Conservation (phyloP, 345 rosid species). For the Populus tremula region DNA sequence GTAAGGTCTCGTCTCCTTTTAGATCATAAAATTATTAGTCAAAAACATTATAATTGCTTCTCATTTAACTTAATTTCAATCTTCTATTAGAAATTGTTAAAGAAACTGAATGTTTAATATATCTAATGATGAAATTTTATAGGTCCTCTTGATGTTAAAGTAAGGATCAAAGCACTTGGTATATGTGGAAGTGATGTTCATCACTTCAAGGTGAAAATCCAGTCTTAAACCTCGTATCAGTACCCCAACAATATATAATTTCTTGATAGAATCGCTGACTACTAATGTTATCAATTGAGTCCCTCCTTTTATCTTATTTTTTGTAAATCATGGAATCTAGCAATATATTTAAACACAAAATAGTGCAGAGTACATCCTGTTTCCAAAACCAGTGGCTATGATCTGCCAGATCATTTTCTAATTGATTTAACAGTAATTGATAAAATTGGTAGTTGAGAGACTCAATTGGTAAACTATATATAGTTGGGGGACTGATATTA, state of each 20-base stretch:
- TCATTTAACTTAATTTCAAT: not conserved
- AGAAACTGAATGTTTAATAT: not conserved
- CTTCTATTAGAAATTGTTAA: not conserved
- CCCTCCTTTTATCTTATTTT: too few species aligned
- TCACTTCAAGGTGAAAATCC: slow-evolving; percentile 48
- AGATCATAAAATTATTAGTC: not conserved
- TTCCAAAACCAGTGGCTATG: too few species aligned
- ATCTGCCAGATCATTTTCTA: too few species aligned
- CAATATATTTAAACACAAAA: too few species aligned
- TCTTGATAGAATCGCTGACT: too few species aligned
- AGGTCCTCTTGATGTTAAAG: slow-evolving; percentile 57
- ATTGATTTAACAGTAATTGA: too few species aligned
- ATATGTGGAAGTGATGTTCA: slow-evolving; percentile 72
- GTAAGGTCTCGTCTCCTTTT: slow-evolving; percentile 15
- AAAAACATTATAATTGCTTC: too few species aligned
- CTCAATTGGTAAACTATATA: too few species aligned
- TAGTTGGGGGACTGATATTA: too few species aligned
- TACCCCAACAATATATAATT: not conserved
- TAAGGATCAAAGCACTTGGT: slow-evolving; percentile 55
- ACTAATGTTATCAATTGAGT: not conserved
- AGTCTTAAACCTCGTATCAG: not conserved
- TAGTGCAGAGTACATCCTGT: too few species aligned
- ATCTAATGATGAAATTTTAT: not conserved
- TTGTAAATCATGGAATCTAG: too few species aligned
- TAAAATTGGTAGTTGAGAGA: too few species aligned